phyloP scores from a whole-genome alignment of 768 basidiomycete species.

The Podaxis sp. region DNA sequence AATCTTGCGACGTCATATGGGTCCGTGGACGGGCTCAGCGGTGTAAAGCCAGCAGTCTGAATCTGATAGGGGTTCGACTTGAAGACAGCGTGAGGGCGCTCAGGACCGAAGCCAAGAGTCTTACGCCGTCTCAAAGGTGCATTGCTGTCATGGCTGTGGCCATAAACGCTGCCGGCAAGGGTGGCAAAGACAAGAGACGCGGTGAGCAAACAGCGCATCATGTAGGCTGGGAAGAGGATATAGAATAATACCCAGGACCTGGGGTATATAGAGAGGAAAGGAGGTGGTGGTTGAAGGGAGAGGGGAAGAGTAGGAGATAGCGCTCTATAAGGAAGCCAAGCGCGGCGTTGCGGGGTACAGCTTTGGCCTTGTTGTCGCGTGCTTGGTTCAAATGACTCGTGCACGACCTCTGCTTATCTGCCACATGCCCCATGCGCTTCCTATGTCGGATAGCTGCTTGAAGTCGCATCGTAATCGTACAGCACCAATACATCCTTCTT shows the following conservation, averaged over 20 bases:
- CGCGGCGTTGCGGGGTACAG: slow-evolving; percentile 2
- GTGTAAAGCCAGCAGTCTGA: slow-evolving; percentile 40
- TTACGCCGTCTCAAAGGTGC: slow-evolving; percentile 64
- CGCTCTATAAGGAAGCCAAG: slow-evolving; percentile 17
- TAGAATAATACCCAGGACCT: neutral
- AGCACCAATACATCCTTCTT: neutral
- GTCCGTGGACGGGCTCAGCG: slow-evolving; percentile 39
- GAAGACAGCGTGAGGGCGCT: slow-evolving; percentile 72
- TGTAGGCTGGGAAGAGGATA: slow-evolving; percentile 5
- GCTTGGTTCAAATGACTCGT: slow-evolving; percentile 9
- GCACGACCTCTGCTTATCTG: neutral
- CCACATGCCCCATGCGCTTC: neutral
- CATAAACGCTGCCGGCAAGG: slow-evolving; percentile 56
- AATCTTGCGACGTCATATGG: slow-evolving; percentile 61
- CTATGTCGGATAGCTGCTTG: neutral
- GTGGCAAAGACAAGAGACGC: slow-evolving; percentile 61
- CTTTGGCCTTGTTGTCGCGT: slow-evolving; percentile 10
- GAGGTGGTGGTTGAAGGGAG: slow-evolving; percentile 7
- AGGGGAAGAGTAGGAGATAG: slow-evolving; percentile 9
- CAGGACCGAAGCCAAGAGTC: slow-evolving; percentile 88
- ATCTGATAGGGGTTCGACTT: slow-evolving; percentile 48
- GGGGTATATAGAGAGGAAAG: slow-evolving; percentile 1
- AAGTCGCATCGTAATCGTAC: neutral
- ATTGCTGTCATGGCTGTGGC: slow-evolving; percentile 36
- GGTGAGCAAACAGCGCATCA: slow-evolving; percentile 66